Evolutionary conservation across 169 alveolate genomes (phyloP), one percentile per base, ranked within the genome.

Genomic region (Plasmodium berghei): DNA sequence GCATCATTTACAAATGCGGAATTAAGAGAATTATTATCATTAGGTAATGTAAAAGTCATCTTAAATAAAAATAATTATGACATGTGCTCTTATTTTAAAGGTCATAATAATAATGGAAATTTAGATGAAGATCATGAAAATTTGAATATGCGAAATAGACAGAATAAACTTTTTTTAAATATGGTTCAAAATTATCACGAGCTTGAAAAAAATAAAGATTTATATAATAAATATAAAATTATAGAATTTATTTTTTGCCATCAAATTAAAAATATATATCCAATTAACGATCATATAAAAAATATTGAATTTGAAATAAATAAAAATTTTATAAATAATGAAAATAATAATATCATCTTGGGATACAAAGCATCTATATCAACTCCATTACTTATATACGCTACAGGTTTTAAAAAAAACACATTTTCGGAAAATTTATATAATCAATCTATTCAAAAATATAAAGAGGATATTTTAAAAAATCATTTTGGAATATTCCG

Each of bases 361-460:
- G 24, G 34, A 8, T 28, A 73, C 26, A 64, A 64, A 64, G 52
- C 49, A 64, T 18, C 42, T 10, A 14, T 63, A 18, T 56, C 54
- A 48, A 77, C 89, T 5, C 89, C 89, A 9, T 24, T 77, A 69
- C 71, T 77, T 20, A 77, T 77, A 42, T 77, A 52, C 20, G 89
- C 89, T 48, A 77, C 89, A 9, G 89, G 89, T 24, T 77, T 77
- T 64, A 77, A 77, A 77, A 77, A 77, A 77, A 54, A 69, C 55
- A 46, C 14, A 2, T 77, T 77, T 70, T 16, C 45, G 4, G 77
- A 63, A 77, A 52, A 77, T 64, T 64, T 77, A 58, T 77, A 77
- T 24, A 77, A 77, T 40, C n/a, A 77, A 52, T 77, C 89, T n/a
- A 12, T 63, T 63, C 61, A 63, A 12, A 64, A 18, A 12, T 77